These are phyloP conservation scores for Ajuga reptans DNA, from an alignment of 305 asterid species.

Conservation along the genomic window DNA sequence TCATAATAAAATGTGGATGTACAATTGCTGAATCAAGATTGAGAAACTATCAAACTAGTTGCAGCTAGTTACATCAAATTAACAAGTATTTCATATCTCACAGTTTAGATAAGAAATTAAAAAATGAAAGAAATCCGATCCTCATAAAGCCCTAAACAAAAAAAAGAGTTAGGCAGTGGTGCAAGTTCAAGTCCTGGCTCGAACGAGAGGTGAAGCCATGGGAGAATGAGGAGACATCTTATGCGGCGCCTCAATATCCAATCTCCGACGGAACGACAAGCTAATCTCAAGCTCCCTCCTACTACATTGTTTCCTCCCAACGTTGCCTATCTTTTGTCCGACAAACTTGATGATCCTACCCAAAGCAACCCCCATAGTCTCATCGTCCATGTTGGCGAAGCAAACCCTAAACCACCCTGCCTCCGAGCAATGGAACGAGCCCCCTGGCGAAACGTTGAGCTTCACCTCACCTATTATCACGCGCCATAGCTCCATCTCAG, in stretches of 20 bases:
- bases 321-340: slow-evolving; percentile 19
- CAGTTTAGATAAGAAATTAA: no score
- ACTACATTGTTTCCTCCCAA: slow-evolving; percentile 35
- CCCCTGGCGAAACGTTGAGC: slow-evolving; percentile 52
- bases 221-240: slow-evolving; percentile 61
- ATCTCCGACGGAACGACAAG: slow-evolving; percentile 49
- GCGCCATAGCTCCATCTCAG: slow-evolving; percentile 46
- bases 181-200: slow-evolving; percentile 35
- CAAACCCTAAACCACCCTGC: slow-evolving; percentile 57
- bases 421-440: slow-evolving; percentile 46
- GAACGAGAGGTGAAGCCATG: slow-evolving; percentile 64
- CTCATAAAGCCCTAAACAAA: no score
- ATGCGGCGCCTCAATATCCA: slow-evolving; percentile 37
- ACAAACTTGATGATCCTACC: slow-evolving; percentile 50
- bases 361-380: slow-evolving; percentile 41
- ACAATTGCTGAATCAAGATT: no score
- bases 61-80: no score
- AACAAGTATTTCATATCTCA: no score
- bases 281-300: slow-evolving; percentile 52
- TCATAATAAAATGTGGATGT: no score
- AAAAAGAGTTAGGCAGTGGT: no score
- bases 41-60: no score
- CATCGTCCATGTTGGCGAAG: slow-evolving; percentile 54
- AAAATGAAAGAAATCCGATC: not conserved
- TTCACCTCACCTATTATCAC: slow-evolving; percentile 38